Conservation (phyloP, 345 rosid genomes). For the Eucalyptus rudis region DNA sequence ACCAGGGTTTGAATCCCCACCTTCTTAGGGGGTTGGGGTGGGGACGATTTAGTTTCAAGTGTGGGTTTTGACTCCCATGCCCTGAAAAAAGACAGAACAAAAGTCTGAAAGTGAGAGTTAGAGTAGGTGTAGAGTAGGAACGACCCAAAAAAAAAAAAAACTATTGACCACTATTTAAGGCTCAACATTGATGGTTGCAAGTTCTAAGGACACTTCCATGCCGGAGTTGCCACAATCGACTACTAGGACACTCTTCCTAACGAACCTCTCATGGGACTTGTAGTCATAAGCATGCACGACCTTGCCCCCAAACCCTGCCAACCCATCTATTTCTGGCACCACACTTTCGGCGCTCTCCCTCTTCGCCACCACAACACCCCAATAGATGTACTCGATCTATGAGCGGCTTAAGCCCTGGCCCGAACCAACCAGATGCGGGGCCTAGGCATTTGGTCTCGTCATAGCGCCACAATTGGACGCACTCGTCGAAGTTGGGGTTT, state of each 20-base stretch:
- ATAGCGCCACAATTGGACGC: too few relatives aligned
- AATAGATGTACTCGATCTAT: constrained; percentile 11
- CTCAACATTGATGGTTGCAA: constrained; percentile 18
- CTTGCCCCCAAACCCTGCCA: constrained; percentile 12
- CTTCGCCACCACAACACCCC: constrained; percentile 43
- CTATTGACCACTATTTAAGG: neutral
- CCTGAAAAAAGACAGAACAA: rapidly evolving
- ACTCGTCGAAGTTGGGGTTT: too few relatives aligned
- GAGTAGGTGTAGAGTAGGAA: too few relatives aligned
- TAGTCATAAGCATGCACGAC: constrained; percentile 21
- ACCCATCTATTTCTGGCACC: constrained; percentile 25
- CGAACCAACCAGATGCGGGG: too few relatives aligned
- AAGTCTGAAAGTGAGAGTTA: too few relatives aligned
- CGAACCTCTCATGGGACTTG: constrained; percentile 14
- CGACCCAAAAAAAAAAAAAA: too few relatives aligned
- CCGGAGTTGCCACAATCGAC: constrained; percentile 47
- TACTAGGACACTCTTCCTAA: constrained; percentile 21
- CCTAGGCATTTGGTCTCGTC: too few relatives aligned
- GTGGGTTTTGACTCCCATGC: too few relatives aligned
- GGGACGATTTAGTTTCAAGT: too few relatives aligned
- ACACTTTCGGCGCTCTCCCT: constrained; percentile 19
- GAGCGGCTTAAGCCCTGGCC: too few relatives aligned
- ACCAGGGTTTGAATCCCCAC: neutral
- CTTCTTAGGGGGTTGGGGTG: too few relatives aligned
- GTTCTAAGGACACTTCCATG: constrained; percentile 42